Base-by-base conservation (phyloP, 2,329 filamentous ascomycete species). In the Fusarium lyarnte region DNA sequence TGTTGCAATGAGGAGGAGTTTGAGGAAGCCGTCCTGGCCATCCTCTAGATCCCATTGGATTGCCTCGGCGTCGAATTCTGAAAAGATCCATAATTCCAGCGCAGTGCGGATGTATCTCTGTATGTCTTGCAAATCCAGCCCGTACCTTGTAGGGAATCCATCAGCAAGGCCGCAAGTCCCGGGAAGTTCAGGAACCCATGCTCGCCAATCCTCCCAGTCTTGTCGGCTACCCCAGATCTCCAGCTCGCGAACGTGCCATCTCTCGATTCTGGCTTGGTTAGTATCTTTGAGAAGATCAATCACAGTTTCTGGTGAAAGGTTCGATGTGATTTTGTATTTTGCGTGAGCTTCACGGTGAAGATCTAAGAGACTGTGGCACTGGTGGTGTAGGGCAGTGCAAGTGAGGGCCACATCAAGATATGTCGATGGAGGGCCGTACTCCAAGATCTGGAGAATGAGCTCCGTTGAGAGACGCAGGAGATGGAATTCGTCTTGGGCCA, bases 181-280 rank as follows among this genome's bases (percentile, higher is more conserved):
- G 2, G 36, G 29, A 21, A 21, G 6, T 5, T n/a, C 12, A 7
- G 54, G 27, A 23, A 17, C 25, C 63, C 70, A 62, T 3, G 46
- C 3, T 10, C 67, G 63, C 73, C 73, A 75, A 11, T 72, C 73
- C 6, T 38, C 14, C 70, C 58, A 75, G 3, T 1, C 16, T 4
- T 27, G 6, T 21, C 73, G 73, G 12, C 39, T 71, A 3, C 73
- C 73, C 73, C 73, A 75, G 4, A 71, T 38, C 5, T 75, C 72
- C 12, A 74, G 21, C 8, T 73, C 73, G 3, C 63, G 69, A 6
- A 75, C 70, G 51, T 74, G 62, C 54, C 60, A 73, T 17, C 42
- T 47, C 19, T 60, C 52, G 8, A 75, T 36, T 6, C 11, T 35
- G 6, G 53, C 43, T 4, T 8, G 10, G 0, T 10, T 8, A 0